These are phyloP conservation scores for Termitomyces sp. DNA, from an alignment of 768 basidiomycete species.

Conservation along the genomic window DNA sequence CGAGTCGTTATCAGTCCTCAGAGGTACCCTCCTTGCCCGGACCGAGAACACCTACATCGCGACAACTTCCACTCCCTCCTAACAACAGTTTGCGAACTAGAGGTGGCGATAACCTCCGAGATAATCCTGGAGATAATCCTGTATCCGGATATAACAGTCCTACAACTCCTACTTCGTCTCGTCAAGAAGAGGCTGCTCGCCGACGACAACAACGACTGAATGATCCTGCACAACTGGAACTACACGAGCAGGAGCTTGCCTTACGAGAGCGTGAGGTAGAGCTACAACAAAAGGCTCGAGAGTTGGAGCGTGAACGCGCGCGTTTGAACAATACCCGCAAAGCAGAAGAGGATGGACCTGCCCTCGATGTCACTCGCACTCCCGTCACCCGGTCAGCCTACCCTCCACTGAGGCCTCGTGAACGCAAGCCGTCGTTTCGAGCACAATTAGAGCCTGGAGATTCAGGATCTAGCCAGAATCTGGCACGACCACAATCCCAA, in stretches of 20 bases:
- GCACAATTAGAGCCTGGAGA: slow-evolving; percentile 13
- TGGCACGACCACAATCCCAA: slow-evolving; percentile 14
- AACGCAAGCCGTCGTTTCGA: slow-evolving; percentile 31
- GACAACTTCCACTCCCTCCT: slow-evolving; percentile 16
- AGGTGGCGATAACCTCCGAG: slow-evolving; percentile 18
- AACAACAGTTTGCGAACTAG: slow-evolving; percentile 18
- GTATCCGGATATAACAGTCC: slow-evolving; percentile 8
- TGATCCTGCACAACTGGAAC: slow-evolving; percentile 49
- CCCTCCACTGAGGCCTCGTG: slow-evolving; percentile 25
- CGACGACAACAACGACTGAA: slow-evolving; percentile 38
- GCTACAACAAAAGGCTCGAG: slow-evolving; percentile 47
- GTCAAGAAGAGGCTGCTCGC: slow-evolving; percentile 24
- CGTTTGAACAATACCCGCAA: slow-evolving; percentile 34
- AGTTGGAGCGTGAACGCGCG: slow-evolving; percentile 56
- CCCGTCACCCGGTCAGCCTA: slow-evolving; percentile 12
- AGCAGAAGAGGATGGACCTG: slow-evolving; percentile 16
- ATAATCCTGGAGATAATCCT: background rate
- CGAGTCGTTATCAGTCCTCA: slow-evolving; percentile 53
- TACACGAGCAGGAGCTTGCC: slow-evolving; percentile 52
- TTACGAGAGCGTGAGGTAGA: slow-evolving; percentile 53
- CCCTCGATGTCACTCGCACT: slow-evolving; percentile 14
- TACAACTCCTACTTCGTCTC: slow-evolving; percentile 12
- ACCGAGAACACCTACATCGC: slow-evolving; percentile 28
- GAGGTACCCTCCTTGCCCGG: slow-evolving; percentile 43
- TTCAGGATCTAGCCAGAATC: slow-evolving; percentile 1